Conservation (phyloP, 345 rosid species). For the Citrus reticulata region DNA sequence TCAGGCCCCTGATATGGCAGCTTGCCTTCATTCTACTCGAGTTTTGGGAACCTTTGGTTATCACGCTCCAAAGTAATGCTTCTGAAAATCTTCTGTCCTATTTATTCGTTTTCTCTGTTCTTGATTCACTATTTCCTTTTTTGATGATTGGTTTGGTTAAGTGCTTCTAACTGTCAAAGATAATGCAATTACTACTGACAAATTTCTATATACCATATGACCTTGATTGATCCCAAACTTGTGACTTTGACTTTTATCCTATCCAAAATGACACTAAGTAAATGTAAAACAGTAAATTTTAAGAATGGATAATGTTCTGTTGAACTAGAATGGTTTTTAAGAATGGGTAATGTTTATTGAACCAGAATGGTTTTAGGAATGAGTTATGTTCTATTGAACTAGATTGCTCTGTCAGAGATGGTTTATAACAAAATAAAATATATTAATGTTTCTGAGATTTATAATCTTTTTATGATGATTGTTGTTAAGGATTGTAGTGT, state of each 20-base stretch:
- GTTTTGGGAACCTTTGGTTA: no score
- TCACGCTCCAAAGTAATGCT: background rate
- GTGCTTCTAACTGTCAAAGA: background rate
- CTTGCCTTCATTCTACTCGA: no score
- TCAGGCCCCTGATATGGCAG: no score
- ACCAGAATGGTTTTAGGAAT: no score
- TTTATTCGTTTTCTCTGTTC: background rate
- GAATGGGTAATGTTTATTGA: no score
- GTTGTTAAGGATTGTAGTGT: no score
- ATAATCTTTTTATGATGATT: no score
- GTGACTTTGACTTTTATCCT: background rate
- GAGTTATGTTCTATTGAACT: no score
- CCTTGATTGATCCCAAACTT: background rate
- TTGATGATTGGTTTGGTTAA: background rate
- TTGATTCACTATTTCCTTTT: background rate
- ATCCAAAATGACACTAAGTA: background rate
- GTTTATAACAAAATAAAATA: no score
- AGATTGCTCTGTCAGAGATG: no score
- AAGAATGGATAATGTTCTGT: background rate
- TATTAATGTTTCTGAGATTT: background rate
- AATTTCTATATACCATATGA: background rate
- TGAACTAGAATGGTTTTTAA: background rate
- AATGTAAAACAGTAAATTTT: background rate
- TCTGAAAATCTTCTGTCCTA: slow-evolving; percentile 5
- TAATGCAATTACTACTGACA: background rate